Evolutionary conservation across 805 yeast genomes (phyloP).

Genomic region (Pichia insulana): DNA sequence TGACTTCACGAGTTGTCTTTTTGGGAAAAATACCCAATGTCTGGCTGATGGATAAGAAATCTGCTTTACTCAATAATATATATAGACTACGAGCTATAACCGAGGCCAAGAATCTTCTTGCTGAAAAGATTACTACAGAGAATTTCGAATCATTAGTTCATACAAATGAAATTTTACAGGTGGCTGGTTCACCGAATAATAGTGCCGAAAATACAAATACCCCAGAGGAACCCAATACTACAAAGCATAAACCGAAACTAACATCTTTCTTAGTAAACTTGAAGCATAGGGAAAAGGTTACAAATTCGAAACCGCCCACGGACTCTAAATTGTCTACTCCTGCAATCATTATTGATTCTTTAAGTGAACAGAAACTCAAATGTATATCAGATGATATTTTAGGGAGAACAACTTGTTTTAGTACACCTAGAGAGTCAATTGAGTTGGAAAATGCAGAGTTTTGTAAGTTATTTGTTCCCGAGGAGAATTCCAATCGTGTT

Average conservation of each 20-base stretch:
- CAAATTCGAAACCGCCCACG: too few species aligned
- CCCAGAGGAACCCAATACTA: too few species aligned
- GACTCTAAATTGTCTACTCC: too few species aligned
- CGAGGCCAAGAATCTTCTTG: background rate
- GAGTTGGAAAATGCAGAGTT: background rate
- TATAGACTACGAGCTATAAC: conserved; percentile 3
- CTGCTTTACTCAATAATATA: conserved; percentile 8
- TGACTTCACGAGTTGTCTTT: conserved; percentile 38
- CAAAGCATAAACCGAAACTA: too few species aligned
- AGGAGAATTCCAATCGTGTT: background rate
- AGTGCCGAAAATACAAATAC: too few species aligned
- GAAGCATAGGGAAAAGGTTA: too few species aligned
- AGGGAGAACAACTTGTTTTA: background rate
- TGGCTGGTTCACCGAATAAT: too few species aligned
- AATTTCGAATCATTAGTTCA: conserved; percentile 1
- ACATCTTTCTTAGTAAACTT: too few species aligned
- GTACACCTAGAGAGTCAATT: conserved; percentile 1
- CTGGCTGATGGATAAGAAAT: conserved; percentile 37
- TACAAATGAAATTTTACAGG: too few species aligned
- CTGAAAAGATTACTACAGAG: conserved; percentile 1
- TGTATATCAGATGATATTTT: too few species aligned
- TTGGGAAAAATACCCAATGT: conserved; percentile 52
- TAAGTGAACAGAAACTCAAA: too few species aligned
- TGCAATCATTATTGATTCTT: background rate
- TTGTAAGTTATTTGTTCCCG: background rate